Percentiles rank a stretch among this genome's conserved stretches.
Conservation (phyloP, 2,329 filamentous ascomycete species). For the Pezicula radicicola region DNA sequence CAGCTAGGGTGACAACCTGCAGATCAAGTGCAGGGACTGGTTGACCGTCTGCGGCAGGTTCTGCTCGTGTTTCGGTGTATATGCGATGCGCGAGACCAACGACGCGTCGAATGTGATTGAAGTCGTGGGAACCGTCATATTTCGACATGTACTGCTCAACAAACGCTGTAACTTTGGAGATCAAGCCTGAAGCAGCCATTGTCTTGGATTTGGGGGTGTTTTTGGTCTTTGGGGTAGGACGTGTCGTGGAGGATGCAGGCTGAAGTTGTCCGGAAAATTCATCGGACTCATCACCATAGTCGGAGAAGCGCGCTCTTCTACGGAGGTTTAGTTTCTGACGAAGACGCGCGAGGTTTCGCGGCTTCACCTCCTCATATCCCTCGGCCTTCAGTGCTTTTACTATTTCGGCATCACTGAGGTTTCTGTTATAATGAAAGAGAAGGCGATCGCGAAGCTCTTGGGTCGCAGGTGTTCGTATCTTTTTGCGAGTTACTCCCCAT, state of each 20-base stretch:
- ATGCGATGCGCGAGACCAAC: conserved; percentile 58
- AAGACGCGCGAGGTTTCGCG: conserved; percentile 21
- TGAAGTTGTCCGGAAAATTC: conserved; percentile 5
- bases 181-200: conserved; percentile 21
- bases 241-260: conserved; percentile 3
- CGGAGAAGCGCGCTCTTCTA: conserved; percentile 23
- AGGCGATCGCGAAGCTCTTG: conserved; percentile 22
- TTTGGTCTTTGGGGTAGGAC: conserved; percentile 9
- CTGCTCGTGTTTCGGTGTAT: conserved; percentile 21
- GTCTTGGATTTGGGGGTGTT: conserved; percentile 13
- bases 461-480: conserved; percentile 15
- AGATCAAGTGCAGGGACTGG: conserved; percentile 51
- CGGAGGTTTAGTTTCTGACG: conserved; percentile 26
- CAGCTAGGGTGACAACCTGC: conserved; percentile 54
- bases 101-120: conserved; percentile 79
- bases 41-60: conserved; percentile 9
- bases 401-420: conserved; percentile 27
- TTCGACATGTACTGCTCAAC: conserved; percentile 70
- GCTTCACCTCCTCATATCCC: conserved; percentile 22
- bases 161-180: conserved; percentile 55
- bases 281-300: conserved; percentile 19
- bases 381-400: conserved; percentile 18
- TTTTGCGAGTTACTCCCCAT: conserved; percentile 26
- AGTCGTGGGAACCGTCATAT: conserved; percentile 87
- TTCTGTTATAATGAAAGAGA: conserved; percentile 24